Evolutionary conservation across 805 yeast genomes (phyloP), one percentile per base, ranked within the genome.

Genomic region (Wickerhamomyces mucosus): DNA sequence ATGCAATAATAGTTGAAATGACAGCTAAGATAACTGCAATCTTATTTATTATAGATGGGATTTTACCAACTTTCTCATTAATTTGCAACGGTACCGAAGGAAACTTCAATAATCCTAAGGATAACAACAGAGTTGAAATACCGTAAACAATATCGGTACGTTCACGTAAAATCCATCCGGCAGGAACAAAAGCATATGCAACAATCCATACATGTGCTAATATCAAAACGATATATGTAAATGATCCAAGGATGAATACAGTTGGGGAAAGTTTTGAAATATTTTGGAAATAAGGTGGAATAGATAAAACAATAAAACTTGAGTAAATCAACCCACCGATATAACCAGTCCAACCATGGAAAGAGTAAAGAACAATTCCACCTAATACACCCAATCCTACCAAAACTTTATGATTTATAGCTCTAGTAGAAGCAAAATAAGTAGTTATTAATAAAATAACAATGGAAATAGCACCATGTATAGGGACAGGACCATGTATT

Each of bases 171-270:
- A 81, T 38, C 51, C 79, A 78, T 7, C 98, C 98, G 38, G 84
- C 88, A 9, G 98, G 98, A 28, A 92, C 98, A 60, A 92, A 92
- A 0, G 98, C 97, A 56, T 92, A 92, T 0, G 98, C 98, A 28
- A 92, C 97, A 26, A 81, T 78, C 97, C 97, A 89, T 31, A 89
- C 94, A 55, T 86, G 89, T 5, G 81, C 94, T 39, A 92, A 64
- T 17, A 78, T 65, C 22, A 83, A 51, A 4, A 79, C 29, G 31
- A 76, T 61, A 39, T 69, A 59, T 27, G 72, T 42, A 6, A 75
- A 48, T 35, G 71, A 69, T 1, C 72, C 67, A 3, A 69, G 35
- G 4, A 64, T 56, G 45, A 76, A 73, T 1, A 74, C 53, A 3
- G 78, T 77, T 17, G 82, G 73, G 36, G 69, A 58, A 51, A 69